Percentiles rank a stretch among this genome's conserved stretches.
These are phyloP conservation scores for Podospora appendiculata DNA, from an alignment of 495 filamentous ascomycete genomes.

Conservation along the genomic window DNA sequence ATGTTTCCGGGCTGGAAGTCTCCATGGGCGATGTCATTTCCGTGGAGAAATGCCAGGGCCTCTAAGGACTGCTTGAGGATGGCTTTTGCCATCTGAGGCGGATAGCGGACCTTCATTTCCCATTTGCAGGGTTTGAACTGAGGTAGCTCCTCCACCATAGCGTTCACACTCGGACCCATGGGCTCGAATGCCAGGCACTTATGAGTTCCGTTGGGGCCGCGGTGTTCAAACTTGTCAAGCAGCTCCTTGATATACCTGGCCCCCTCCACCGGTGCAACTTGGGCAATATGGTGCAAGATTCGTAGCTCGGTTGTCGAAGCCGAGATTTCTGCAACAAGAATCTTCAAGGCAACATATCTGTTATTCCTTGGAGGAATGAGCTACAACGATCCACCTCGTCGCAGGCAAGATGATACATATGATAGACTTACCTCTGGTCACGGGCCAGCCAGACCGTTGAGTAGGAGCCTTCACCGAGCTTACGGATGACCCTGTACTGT, in stretches of 20 bases:
- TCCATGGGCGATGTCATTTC: too few relatives aligned
- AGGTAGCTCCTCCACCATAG: too few relatives aligned
- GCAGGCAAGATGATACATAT: background rate
- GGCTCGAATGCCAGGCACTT: slow-evolving; percentile 2
- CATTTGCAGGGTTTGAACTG: too few relatives aligned
- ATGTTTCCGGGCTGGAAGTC: too few relatives aligned
- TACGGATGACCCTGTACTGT: slow-evolving; percentile 1
- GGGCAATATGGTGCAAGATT: slow-evolving; percentile 1
- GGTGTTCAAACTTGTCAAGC: slow-evolving; percentile 2
- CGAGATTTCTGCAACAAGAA: background rate
- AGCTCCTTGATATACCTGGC: background rate
- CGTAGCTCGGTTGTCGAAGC: slow-evolving; percentile 1
- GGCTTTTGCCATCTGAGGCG: too few relatives aligned
- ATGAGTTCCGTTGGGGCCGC: slow-evolving; percentile 1
- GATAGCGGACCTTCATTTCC: too few relatives aligned
- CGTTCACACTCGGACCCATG: background rate
- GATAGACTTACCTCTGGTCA: slow-evolving; percentile 1
- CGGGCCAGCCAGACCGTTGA: slow-evolving; percentile 8
- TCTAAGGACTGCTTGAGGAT: too few relatives aligned
- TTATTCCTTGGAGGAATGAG: slow-evolving; percentile 1
- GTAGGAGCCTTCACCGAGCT: slow-evolving; percentile 1
- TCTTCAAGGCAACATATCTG: slow-evolving; percentile 4
- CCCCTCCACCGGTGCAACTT: background rate
- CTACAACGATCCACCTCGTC: background rate
- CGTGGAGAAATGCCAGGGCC: too few relatives aligned